Evolutionary conservation across 371 early-diverging fungal genomes (phyloP), one percentile per base, ranked within the genome.

Genomic region (Circinella minor): DNA sequence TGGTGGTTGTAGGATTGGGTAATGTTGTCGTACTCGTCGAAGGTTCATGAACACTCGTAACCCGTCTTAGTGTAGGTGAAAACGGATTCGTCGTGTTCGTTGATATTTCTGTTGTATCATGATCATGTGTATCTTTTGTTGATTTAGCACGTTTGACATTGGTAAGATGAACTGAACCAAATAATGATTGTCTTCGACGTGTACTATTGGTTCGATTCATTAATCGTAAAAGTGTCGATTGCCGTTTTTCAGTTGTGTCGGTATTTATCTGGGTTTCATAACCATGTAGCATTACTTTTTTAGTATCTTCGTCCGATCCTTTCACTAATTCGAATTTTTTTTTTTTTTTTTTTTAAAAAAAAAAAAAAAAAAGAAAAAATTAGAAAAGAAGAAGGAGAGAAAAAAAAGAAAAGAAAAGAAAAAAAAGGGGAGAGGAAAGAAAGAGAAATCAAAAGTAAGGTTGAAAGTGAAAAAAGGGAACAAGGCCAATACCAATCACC

Each of bases 231-330:
- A 71, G 66, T 66, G 65, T 60, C 10, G 71, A 65, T 34, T 60
- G 70, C 9, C 65, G 63, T 57, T 60, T 63, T 20, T 57, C 11
- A 43, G 43, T 43, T 9, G 43, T 1, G 37, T 49, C 66, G 15
- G 54, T 54, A 66, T 71, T 61, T 71, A 71, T 27, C 48, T 51
- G 59, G 38, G 54, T 68, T 55, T 61, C 66, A 66, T 71, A 64
- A 14, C 66, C 66, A 15, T 71, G 65, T 66, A 71, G 65, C 61
- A 55, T 60, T 15, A 61, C 63, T 63, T 68, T 43, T 37, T 55
- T 67, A 48, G 67, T 8, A 46, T 17, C 49, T 48, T 60, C 48
- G 49, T 43, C 67, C 17, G 61, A 15, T 47, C 11, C 54, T 48
- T 39, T 37, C 66, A 51, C 59, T 27, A 27, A 27, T 27, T 27